Conservation (phyloP, 805 yeast genomes). For the Metschnikowia kofuensis region DNA sequence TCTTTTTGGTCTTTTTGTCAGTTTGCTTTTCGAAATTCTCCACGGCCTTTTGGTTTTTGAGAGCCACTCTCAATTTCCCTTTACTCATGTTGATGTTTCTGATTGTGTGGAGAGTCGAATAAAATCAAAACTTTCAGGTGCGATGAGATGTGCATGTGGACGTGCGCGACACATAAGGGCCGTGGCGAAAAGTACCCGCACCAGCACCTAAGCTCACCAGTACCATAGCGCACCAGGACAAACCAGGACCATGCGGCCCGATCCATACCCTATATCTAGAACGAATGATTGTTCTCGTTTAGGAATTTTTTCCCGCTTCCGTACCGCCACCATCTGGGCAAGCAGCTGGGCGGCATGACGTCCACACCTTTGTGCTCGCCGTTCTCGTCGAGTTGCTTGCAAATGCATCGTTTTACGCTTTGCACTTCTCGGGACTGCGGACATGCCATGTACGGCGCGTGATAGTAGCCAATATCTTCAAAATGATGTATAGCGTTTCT, state of each 20-base stretch:
- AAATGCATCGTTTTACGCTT: slow-evolving; percentile 37
- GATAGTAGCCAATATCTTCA: slow-evolving; percentile 45
- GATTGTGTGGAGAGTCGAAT: not conserved
- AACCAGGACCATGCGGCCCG: too few species aligned
- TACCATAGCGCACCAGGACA: too few species aligned
- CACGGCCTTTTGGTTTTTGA: slow-evolving; percentile 15
- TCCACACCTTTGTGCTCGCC: slow-evolving; percentile 33
- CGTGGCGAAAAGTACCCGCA: too few species aligned
- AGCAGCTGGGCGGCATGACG: slow-evolving; percentile 57
- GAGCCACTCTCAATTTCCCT: slow-evolving; percentile 19
- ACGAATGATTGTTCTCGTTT: slow-evolving; percentile 35
- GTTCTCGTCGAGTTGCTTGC: slow-evolving; percentile 20
- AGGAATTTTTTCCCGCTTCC: slow-evolving; percentile 60
- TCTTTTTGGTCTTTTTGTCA: slow-evolving; percentile 3
- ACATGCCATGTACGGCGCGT: slow-evolving; percentile 42
- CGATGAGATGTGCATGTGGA: slow-evolving; percentile 11
- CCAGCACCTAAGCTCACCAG: too few species aligned
- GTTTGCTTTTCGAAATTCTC: slow-evolving; percentile 9
- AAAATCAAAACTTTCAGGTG: slow-evolving; percentile 9
- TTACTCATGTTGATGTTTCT: slow-evolving; percentile 14
- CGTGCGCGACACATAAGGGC: not conserved
- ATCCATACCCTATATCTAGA: not conserved
- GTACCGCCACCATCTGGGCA: slow-evolving; percentile 73
- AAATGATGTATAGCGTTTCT: slow-evolving; percentile 40
- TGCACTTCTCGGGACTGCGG: slow-evolving; percentile 33